Percentiles rank a stretch among this genome's conserved stretches.
These are phyloP conservation scores for Leccinellum luteum DNA, from an alignment of 768 basidiomycete genomes.

Conservation along the genomic window DNA sequence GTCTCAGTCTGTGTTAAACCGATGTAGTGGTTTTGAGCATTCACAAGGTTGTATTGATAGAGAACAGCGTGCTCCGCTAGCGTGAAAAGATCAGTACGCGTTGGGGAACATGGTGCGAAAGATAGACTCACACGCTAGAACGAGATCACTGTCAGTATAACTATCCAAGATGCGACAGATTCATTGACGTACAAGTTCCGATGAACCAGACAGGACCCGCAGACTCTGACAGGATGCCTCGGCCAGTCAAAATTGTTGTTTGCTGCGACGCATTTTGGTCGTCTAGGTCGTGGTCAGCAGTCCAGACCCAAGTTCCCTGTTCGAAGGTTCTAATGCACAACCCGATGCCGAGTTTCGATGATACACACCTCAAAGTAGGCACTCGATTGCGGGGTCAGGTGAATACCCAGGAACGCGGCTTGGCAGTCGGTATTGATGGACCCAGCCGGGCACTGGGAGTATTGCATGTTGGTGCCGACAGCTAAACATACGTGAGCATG, in stretches of 20 bases:
- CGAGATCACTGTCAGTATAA: not conserved
- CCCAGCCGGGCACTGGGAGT: constrained; percentile 41
- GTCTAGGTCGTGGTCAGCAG: constrained; percentile 65
- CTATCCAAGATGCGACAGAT: not conserved
- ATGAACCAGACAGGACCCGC: constrained; percentile 81
- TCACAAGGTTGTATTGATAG: constrained; percentile 47
- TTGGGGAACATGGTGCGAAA: not conserved
- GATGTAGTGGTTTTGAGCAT: constrained; percentile 46
- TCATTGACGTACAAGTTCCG: constrained; percentile 46
- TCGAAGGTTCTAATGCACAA: not conserved
- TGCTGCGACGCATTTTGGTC: constrained; percentile 46
- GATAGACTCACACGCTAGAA: constrained; percentile 20
- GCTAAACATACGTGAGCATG: constrained; percentile 28
- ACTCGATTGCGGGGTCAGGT: constrained; percentile 51
- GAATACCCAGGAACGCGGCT: constrained; percentile 64
- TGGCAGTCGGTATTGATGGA: constrained; percentile 45
- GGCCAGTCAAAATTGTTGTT: constrained; percentile 57
- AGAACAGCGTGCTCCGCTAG: constrained; percentile 45
- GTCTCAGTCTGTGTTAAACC: constrained; percentile 54
- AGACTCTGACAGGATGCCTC: constrained; percentile 73
- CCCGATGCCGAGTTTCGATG: not conserved
- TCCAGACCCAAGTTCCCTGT: constrained; percentile 78
- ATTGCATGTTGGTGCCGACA: constrained; percentile 52
- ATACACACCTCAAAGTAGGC: constrained; percentile 59
- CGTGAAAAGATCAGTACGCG: not conserved